Base-by-base conservation (phyloP, 306 rosid genomes). In the Echinosophora koreensis region DNA sequence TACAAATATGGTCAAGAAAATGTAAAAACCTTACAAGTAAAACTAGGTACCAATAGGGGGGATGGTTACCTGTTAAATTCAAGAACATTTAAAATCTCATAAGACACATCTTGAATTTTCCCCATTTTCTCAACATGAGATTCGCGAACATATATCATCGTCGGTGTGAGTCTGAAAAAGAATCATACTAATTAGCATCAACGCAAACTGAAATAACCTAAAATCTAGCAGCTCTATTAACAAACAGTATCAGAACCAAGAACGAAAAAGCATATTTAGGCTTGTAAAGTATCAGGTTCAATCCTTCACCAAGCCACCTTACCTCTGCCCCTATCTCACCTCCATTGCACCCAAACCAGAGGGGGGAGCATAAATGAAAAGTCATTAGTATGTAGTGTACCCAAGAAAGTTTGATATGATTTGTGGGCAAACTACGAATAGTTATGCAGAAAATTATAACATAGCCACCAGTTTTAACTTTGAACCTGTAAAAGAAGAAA, bases 401-500 rank as follows among this genome's bases (percentile, higher is more conserved):
- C 44, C 38, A 55, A 15, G 58, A 8, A 27, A 35, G 47, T 30
- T 4, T 28, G 41, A 54, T 41, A 39, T 42, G 44, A 64, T 37
- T 51, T 34, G 12, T 22, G n/a, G 13, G 22, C 55, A 77, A 54
- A 13, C 42, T 28, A 22, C 52, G 59, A 69, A 7, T n/a, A 37
- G 50, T 57, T 5, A 49, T 32, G 65, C 62, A 49, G 61, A 76
- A 27, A 79, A 59, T 50, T 61, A 62, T 55, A 81, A 66, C 38
- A 49, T 66, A 64, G 11, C 56, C 44, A 62, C 55, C 70, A 77
- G 76, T 52, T 61, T 73, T 77, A 85, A 90, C 89, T 57, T 65
- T 74, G 66, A 84, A 95, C 98, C 98, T 92, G 96, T 90, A 90
- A 79, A 95, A 95, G 90, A 95, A 95, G 88, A 95, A 95, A 77